Base-by-base conservation (phyloP, 1,284 basidiomycete genomes). In the Moniliophthora roreri region DNA sequence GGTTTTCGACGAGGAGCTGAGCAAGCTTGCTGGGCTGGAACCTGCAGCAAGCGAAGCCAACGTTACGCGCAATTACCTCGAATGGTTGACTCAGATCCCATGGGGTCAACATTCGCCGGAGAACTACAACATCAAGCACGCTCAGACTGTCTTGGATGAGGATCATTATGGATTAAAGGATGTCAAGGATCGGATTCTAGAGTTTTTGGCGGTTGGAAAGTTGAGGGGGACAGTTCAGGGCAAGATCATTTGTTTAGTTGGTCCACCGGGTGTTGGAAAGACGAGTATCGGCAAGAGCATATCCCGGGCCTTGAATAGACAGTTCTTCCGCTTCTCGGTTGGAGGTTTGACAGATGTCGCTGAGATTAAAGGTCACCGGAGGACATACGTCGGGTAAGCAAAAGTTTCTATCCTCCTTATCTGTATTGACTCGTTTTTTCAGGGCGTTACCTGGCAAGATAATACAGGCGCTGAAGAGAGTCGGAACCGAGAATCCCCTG, bases 191-290 rank as follows among this genome's bases (percentile, higher is more conserved):
- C 90, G 96, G 34, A 98, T 99, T 58, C 82, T 99, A 45, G 96
- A 99, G 70, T 99, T 99, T 79, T 82, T 99, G 38, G 97, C 97
- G 0, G 95, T 99, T 10, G 95, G 95, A 45, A 98, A 98, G 72
- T 82, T 99, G 5, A 84, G 94, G 26, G 96, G 96, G 9, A 95
- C 91, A 0, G 95, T 99, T n/a, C 37, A 98, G 68, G 96, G 96
- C 63, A 98, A 99, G 78, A 99, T 99, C 63, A 90, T 99, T 53
- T 98, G 95, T 67, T 82, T 99, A 21, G 93, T 92, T 35, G 96
- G 96, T 7, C 97, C 96, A 11, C 97, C 97, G 2, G 96, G 96
- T 72, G 97, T 99, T 4, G 95, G 95, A 34, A 97, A 97, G 77
- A 98, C 92, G 0, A 89, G 85, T 51, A 94, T 95, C 49, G 93